Base-by-base conservation (phyloP, 2,329 filamentous ascomycete genomes). In the Endoconidiophora polonica region DNA sequence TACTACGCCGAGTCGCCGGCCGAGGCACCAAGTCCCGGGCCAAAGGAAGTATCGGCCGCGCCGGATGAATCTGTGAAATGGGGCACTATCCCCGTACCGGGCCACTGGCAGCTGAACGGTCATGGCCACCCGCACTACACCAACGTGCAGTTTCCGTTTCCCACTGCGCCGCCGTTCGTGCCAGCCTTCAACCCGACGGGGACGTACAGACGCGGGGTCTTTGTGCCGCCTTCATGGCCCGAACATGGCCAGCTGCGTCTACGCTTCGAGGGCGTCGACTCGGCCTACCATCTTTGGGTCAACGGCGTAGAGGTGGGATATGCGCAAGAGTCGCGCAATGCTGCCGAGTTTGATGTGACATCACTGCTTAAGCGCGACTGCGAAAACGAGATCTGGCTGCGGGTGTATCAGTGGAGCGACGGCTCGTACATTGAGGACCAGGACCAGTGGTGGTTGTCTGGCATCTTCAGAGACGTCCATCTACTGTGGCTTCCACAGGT, bases 231-330 rank as follows among this genome's bases (percentile, higher is more conserved):
- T 81, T 0, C 69, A 68, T 45, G 63, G 65, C n/a, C 65, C 63
- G 3, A 62, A 69, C 23, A 77, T 83, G 55, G 77, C 82, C 55
- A 33, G 23, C 37, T 36, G 3, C n/a, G 66, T n/a, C 63, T 87
- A 3, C 68, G 81, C 3, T 86, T 86, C 52, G 82, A 86, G 56
- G 83, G 83, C 0, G 81, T 86, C 0, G 82, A 86, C 58, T 75
- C 78, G 42, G 76, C 81, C 0, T 86, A 82, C 55, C 77, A 81
- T 55, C 67, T 85, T 1, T 86, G 76, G 72, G 59, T 87, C 3
- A 86, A 87, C 57, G 79, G 79, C 0, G 63, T 66, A 9, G 66
- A 79, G 44, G 71, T 85, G 5, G 83, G 83, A 1, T 86, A 86
- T 58, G 77, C 76, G 1, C 81, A 86, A 59, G 83, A 82, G 1